Evolutionary conservation across 257 asterid species (phyloP).

Genomic region (Nicotiana tomentosiformis): DNA sequence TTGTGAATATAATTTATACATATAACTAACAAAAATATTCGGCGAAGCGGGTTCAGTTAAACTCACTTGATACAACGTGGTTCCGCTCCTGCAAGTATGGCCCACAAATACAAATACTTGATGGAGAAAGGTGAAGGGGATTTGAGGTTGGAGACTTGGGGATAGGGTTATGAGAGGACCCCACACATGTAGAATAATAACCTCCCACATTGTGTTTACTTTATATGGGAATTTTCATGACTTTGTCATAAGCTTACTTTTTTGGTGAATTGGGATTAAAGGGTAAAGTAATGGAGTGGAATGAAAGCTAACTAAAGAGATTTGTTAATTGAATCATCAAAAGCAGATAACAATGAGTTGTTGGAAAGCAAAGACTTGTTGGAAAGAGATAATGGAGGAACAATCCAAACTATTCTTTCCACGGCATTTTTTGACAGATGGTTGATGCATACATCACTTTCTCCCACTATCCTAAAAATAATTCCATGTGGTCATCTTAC

Average conservation of each 20-base stretch:
- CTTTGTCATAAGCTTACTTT: background rate
- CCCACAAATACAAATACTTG: background rate
- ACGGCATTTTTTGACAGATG: background rate
- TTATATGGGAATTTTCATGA: conserved; percentile 10
- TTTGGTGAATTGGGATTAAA: conserved; percentile 1
- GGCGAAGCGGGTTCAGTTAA: too few relatives aligned
- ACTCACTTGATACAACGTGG: too few relatives aligned
- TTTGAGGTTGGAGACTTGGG: background rate
- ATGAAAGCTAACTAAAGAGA: conserved; percentile 1
- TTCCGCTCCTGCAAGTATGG: background rate
- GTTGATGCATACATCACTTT: background rate
- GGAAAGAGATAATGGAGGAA: background rate
- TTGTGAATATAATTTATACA: too few relatives aligned
- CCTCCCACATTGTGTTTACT: conserved; percentile 9
- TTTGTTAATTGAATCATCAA: background rate
- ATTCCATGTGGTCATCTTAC: conserved; percentile 7
- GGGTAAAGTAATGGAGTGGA: conserved; percentile 4
- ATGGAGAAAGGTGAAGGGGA: background rate
- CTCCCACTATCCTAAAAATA: background rate
- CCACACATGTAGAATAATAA: background rate
- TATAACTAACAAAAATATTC: too few relatives aligned
- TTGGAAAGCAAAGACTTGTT: background rate
- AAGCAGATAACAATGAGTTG: background rate
- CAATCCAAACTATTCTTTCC: background rate
- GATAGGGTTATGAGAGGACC: background rate